Base-by-base conservation (phyloP, 208 protist species). In the Blastocrithidia nonstop region DNA sequence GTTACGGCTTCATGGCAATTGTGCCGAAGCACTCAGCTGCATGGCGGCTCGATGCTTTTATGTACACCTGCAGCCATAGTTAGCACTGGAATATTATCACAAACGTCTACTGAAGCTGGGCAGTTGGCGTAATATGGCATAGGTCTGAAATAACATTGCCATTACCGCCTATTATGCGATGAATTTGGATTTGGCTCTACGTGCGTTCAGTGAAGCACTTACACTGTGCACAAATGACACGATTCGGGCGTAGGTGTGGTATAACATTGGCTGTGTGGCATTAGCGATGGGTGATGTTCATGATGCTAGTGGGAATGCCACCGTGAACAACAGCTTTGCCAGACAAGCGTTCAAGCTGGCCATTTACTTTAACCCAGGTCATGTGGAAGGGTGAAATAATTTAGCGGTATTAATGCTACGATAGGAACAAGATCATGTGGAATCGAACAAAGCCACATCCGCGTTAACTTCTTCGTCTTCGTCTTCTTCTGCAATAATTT, bases 91-190 rank as follows among this genome's bases (percentile, higher is more conserved):
- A 6, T 79, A 95, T 46, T 98, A 96, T 63, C 17, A 39, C 58
- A n/a, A 89, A 6, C 76, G 94, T 1, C 58, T 97, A 15, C 59
- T 97, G 21, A 88, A 96, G 66, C 96, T 97, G 92, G 95, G 95
- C 6, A 60, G 96, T 15, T n/a, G n/a, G n/a, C 19, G 6, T 24
- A 57, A 84, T 46, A 90, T 50, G 19, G 51, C 82, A 6, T 93
- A 97, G 64, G 49, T 97, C 21, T 98, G 95, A 94, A 93, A 86
- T 37, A 98, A 98, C 60, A 54, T 98, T 27, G 95, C 82, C 24
- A 67, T 98, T 36, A 96, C 77, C 56, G 95, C 89, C 54, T 96
- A 95, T 60, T 91, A 90, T 70, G 67, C 84, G 15, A 87, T 71
- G 6, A 88, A 96, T 62, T 83, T 93, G 54, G 94, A 98, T 55